Evolutionary conservation across 441 rosid species (phyloP).

Genomic region (Gossypium davidsonii): DNA sequence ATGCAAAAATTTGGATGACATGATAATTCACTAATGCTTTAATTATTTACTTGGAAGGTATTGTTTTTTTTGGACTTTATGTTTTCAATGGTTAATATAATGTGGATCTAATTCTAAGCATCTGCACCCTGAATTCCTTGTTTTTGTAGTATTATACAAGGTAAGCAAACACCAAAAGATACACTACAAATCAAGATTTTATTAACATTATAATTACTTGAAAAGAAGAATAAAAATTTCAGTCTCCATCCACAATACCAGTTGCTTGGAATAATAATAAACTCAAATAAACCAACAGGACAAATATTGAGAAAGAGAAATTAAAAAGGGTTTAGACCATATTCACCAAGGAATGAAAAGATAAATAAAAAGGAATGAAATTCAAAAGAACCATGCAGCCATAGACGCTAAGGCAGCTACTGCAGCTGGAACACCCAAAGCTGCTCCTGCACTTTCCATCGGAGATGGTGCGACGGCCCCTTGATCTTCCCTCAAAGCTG

Average conservation of each 20-base stretch:
- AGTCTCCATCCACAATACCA: not conserved
- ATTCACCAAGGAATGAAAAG: not conserved
- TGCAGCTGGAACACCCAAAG: conserved; percentile 22
- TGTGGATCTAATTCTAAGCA: not conserved
- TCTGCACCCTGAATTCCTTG: not conserved
- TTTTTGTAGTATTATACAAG: not conserved
- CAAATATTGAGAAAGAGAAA: not conserved
- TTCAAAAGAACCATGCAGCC: conserved; percentile 27
- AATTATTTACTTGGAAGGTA: not conserved
- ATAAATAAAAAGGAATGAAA: not conserved
- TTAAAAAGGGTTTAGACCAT: not conserved
- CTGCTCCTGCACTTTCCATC: conserved; percentile 23
- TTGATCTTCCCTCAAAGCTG: conserved; percentile 18
- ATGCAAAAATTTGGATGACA: not conserved
- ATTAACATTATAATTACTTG: not conserved
- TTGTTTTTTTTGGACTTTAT: not conserved
- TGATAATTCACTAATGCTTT: not conserved
- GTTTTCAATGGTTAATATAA: not conserved
- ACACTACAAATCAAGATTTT: not conserved
- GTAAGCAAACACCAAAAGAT: not conserved
- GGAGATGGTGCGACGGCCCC: conserved; percentile 30
- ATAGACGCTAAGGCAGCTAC: conserved; percentile 20
- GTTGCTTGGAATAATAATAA: not conserved
- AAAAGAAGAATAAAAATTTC: conserved; percentile 2
- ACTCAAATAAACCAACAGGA: not conserved